Conservation (phyloP, 768 basidiomycete species). For the Lentinula lateritia region DNA sequence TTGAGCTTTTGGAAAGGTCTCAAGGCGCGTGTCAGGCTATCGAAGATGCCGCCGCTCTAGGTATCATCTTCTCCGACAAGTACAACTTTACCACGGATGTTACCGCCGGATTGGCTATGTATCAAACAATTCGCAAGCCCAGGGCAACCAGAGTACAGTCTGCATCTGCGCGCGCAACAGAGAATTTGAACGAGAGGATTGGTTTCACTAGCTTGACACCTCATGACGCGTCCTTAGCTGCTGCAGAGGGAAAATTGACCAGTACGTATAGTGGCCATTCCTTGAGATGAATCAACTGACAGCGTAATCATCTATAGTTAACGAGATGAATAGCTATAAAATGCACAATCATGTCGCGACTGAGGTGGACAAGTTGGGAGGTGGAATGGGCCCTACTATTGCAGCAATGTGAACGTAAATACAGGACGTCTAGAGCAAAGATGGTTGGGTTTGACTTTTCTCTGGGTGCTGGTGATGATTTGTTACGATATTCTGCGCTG, state of each 20-base stretch:
- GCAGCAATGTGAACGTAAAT: not conserved
- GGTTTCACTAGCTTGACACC: slow-evolving; percentile 24
- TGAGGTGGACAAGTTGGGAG: not conserved
- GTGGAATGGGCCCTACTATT: not conserved
- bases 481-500: not conserved
- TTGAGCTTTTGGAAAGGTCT: not conserved
- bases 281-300: not conserved
- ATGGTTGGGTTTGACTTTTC: no score
- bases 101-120: slow-evolving; percentile 18
- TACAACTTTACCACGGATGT: slow-evolving; percentile 20
- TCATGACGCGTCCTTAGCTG: slow-evolving; percentile 20
- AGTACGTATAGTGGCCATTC: slow-evolving; percentile 12
- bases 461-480: no score
- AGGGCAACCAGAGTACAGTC: slow-evolving; percentile 24
- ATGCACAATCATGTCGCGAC: slow-evolving; percentile 18
- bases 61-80: slow-evolving; percentile 23
- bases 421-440: no score
- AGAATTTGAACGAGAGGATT: slow-evolving; percentile 26
- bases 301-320: slow-evolving; percentile 13
- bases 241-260: slow-evolving; percentile 21
- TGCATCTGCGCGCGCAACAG: slow-evolving; percentile 22
- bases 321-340: slow-evolving; percentile 26
- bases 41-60: slow-evolving; percentile 27
- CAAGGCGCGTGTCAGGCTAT: slow-evolving; percentile 26
- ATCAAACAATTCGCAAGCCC: slow-evolving; percentile 23